Evolutionary conservation across 2,329 filamentous ascomycete species (phyloP).

Genomic region (Graphilbum fragrans): DNA sequence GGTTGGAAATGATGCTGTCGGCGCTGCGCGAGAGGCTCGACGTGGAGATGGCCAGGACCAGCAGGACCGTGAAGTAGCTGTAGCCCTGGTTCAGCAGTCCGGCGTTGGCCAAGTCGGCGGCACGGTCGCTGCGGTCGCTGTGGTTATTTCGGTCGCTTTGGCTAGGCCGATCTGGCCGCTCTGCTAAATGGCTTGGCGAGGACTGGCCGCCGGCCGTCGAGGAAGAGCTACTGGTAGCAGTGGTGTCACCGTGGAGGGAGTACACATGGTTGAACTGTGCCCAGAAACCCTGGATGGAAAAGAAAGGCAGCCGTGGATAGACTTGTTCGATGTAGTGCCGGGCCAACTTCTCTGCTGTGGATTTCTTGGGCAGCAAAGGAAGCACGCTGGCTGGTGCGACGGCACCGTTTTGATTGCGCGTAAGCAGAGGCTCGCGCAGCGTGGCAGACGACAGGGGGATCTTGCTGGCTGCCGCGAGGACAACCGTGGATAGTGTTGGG

Average conservation of each 20-base stretch:
- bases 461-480: conserved; percentile 11
- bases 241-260: too few relatives aligned
- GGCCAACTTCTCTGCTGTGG: conserved; percentile 11
- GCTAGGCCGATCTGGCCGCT: too few relatives aligned
- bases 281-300: conserved; percentile 15
- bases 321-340: conserved; percentile 13
- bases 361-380: conserved; percentile 8
- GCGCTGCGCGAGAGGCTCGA: conserved; percentile 14
- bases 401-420: not conserved
- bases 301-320: conserved; percentile 15
- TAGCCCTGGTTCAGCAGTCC: conserved; percentile 7
- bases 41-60: conserved; percentile 13
- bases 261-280: conserved; percentile 14
- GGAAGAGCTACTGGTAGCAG: too few relatives aligned
- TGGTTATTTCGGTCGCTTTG: not conserved
- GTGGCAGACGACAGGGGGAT: not conserved
- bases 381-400: too few relatives aligned
- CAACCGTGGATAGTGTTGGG: conserved; percentile 11
- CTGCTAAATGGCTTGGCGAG: too few relatives aligned
- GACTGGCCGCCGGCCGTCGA: too few relatives aligned
- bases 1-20: conserved; percentile 13
- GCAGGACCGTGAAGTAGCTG: conserved; percentile 13
- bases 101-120: not conserved
- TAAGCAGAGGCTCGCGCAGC: not conserved
- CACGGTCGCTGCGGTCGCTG: not conserved